phyloP scores from a whole-genome alignment of 495 filamentous ascomycete species.

The Xylaria flabelliformis region DNA sequence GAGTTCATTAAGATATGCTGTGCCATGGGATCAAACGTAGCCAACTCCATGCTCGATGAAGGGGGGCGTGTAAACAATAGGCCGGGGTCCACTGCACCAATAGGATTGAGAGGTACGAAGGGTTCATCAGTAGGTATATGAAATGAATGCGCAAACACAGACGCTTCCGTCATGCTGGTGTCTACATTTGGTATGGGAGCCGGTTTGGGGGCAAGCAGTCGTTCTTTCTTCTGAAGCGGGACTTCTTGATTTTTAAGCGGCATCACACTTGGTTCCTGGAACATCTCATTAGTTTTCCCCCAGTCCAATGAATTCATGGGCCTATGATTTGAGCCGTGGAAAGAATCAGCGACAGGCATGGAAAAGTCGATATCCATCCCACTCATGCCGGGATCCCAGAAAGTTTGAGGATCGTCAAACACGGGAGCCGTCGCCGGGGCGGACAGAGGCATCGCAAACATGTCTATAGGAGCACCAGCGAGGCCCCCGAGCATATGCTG shows the following conservation, averaged over 20 bases:
- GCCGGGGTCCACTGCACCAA: constrained; percentile 51
- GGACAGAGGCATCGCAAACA: constrained; percentile 72
- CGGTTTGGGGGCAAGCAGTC: constrained; percentile 49
- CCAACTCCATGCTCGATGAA: constrained; percentile 49
- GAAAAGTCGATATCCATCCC: constrained; percentile 65
- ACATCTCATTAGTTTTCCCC: constrained; percentile 54
- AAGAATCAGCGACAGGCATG: constrained; percentile 42
- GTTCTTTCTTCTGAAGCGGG: constrained; percentile 38
- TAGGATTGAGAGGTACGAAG: constrained; percentile 47
- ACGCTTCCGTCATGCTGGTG: constrained; percentile 44
- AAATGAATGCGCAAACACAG: constrained; percentile 50
- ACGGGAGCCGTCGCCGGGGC: constrained; percentile 73
- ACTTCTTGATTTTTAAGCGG: constrained; percentile 41
- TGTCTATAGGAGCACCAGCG: constrained; percentile 46
- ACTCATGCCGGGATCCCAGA: constrained; percentile 72
- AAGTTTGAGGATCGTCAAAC: constrained; percentile 69
- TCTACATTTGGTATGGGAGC: constrained; percentile 42
- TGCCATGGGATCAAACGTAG: constrained; percentile 45
- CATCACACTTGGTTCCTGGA: constrained; percentile 48
- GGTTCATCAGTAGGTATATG: constrained; percentile 47
- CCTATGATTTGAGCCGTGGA: constrained; percentile 46
- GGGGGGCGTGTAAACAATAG: constrained; percentile 55
- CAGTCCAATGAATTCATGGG: constrained; percentile 57
- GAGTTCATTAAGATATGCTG: constrained; percentile 37
- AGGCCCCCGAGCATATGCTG: constrained; percentile 47